Evolutionary conservation across 306 rosid genomes (phyloP).

Genomic region (Rosa persica): DNA sequence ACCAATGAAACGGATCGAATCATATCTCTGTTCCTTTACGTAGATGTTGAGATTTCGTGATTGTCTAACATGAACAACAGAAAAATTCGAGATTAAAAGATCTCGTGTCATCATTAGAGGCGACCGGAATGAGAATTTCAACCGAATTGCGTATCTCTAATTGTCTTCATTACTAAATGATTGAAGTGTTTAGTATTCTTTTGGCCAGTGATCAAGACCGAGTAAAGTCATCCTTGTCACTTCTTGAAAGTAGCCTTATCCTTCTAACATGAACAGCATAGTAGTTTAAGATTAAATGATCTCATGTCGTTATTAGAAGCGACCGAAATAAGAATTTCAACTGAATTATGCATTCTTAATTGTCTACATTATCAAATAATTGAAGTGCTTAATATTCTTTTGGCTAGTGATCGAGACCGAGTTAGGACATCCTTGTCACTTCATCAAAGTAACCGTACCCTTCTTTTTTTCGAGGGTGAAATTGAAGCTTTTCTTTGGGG

Average conservation of each 20-base stretch:
- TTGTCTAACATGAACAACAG: not conserved
- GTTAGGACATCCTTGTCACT: conserved; percentile 23
- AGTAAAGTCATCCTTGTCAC: conserved; percentile 23
- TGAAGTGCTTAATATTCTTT: not conserved
- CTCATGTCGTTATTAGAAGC: not conserved
- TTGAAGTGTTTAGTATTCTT: not conserved
- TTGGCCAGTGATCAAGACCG: conserved; percentile 19
- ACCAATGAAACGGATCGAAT: not conserved
- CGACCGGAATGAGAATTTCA: not conserved
- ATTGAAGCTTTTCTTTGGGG: conserved; percentile 10
- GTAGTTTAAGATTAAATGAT: not conserved
- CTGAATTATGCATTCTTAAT: not conserved
- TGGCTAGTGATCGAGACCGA: conserved; percentile 22
- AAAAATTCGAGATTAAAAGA: not conserved
- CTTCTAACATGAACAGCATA: not conserved
- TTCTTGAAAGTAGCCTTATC: conserved; percentile 7
- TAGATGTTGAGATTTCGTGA: too few species aligned
- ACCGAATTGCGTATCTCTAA: not conserved
- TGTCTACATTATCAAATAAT: not conserved
- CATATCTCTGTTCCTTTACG: too few species aligned
- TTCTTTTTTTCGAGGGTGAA: not conserved
- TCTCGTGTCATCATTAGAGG: not conserved
- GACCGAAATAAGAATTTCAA: not conserved
- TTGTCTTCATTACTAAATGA: not conserved
- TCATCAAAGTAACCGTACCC: conserved; percentile 8